Evolutionary conservation across 2,329 filamentous ascomycete genomes (phyloP), one percentile per base, ranked within the genome.

Genomic region (Pseudogymnoascus sp.): DNA sequence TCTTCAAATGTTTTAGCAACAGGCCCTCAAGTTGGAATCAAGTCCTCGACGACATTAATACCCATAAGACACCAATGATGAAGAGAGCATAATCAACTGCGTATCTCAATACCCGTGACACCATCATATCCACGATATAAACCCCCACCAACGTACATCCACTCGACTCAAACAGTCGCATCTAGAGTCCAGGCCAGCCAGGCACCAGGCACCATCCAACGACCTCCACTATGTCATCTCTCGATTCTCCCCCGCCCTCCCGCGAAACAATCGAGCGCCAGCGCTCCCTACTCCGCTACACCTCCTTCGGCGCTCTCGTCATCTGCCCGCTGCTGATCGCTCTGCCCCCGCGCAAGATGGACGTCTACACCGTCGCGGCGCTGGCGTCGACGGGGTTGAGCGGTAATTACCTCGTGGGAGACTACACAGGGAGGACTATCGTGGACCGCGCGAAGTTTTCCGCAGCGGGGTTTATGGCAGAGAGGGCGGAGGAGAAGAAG

Each of bases 331-430:
- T 79, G 7, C 75, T 86, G 58, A 78, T 79, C 57, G 68, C 78
- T 14, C 72, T 86, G 8, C 84, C 84, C 8, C 84, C 84, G 0
- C 81, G 84, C 50, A 86, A 86, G 71, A 71, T 87, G 58, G 83
- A 86, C 68, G 67, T 81, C 60, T 85, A 83, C 72, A 86, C 83
- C 16, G 75, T 83, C 66, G 75, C 75, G 0, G 77, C 86, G 6
- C 71, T 76, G 41, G 70, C 75, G 28, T 76, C 76, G 1, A 70
- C 67, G 6, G 65, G 67, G 18, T 39, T 68, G 2, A 67, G 65
- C 30, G 67, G 62, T 2, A 72, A 73, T 59, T 66, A 73, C n/a
- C 60, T 72, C 11, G 59, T 65, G 1, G 60, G 62, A 11, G 66
- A 70, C 43, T 70, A 69, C 41, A 71, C 68, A 1, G 70, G 71